Percentiles rank a stretch among this genome's conserved stretches.
These are phyloP conservation scores for Theileria parva DNA, from an alignment of 169 alveolate genomes.

Conservation along the genomic window DNA sequence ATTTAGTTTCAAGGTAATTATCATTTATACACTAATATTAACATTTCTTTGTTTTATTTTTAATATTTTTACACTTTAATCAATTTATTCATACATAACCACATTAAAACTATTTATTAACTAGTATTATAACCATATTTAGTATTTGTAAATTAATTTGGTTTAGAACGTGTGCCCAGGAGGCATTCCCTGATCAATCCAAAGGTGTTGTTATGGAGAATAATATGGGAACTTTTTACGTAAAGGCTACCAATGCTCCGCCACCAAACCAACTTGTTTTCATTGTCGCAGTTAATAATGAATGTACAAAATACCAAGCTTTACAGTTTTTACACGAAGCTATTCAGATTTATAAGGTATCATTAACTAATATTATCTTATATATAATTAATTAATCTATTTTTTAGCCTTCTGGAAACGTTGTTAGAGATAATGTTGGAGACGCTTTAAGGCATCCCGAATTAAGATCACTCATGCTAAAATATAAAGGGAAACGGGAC, in stretches of 20 bases:
- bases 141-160: neutral
- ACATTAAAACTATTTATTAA: no score
- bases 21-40: neutral
- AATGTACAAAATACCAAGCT: slow-evolving; percentile 62
- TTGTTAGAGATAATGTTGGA: slow-evolving; percentile 48
- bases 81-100: no score
- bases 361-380: neutral
- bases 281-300: slow-evolving; percentile 60
- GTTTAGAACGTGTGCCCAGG: slow-evolving; percentile 61
- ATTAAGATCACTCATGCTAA: slow-evolving; percentile 40
- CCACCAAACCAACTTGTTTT: slow-evolving; percentile 65
- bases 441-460: slow-evolving; percentile 42
- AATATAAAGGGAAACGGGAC: slow-evolving; percentile 63
- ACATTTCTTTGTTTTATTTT: neutral
- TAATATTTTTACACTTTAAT: no score
- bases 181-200: slow-evolving; percentile 63
- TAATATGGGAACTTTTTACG: slow-evolving; percentile 65
- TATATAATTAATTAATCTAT: neutral
- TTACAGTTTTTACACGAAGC: slow-evolving; percentile 60
- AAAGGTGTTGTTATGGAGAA: slow-evolving; percentile 69
- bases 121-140: neutral
- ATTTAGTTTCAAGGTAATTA: slow-evolving; percentile 61
- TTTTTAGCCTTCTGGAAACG: slow-evolving; percentile 31
- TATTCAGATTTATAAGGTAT: slow-evolving; percentile 56
- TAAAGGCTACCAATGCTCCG: slow-evolving; percentile 49